These are phyloP conservation scores for Pseudopediastrum boryanum DNA, from an alignment of 139 green algal genomes.

Conservation along the genomic window DNA sequence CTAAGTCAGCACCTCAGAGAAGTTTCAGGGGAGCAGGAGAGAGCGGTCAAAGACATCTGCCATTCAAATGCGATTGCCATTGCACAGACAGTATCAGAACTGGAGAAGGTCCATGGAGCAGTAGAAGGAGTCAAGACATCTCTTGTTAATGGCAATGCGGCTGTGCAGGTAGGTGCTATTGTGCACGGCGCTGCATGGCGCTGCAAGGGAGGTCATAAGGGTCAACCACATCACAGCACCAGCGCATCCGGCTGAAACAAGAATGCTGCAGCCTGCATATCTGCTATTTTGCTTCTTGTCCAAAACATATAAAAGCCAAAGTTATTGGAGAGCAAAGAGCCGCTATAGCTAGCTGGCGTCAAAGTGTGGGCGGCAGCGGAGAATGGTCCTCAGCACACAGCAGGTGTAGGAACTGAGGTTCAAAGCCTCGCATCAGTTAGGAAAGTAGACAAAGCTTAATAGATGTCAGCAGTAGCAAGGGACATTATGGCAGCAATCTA, in stretches of 20 bases:
- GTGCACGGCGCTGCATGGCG: neutral
- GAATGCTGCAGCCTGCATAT: too few relatives aligned
- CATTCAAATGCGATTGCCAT: conserved; percentile 66
- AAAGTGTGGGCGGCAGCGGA: neutral
- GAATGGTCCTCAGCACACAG: neutral
- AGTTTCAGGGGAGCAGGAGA: conserved; percentile 56
- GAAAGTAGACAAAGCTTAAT: conserved; percentile 1
- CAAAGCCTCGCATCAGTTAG: neutral
- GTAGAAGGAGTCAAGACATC: conserved; percentile 43
- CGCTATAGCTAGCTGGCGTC: neutral
- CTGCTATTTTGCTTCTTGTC: too few relatives aligned
- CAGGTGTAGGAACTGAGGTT: neutral
- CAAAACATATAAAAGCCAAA: neutral
- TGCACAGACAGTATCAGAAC: conserved; percentile 54
- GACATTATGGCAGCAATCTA: neutral
- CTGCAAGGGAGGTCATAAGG: neutral
- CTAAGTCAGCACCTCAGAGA: conserved; percentile 40
- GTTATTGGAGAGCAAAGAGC: conserved; percentile 16
- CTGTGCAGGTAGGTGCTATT: conserved; percentile 41
- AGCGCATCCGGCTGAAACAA: too few relatives aligned
- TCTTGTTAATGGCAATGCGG: conserved; percentile 36
- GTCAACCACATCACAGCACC: neutral
- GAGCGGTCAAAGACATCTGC: conserved; percentile 55
- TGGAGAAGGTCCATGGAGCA: conserved; percentile 46
- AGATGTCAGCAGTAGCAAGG: neutral